Evolutionary conservation across 305 asterid genomes (phyloP).

Genomic region (Fraxinus angustifolia): DNA sequence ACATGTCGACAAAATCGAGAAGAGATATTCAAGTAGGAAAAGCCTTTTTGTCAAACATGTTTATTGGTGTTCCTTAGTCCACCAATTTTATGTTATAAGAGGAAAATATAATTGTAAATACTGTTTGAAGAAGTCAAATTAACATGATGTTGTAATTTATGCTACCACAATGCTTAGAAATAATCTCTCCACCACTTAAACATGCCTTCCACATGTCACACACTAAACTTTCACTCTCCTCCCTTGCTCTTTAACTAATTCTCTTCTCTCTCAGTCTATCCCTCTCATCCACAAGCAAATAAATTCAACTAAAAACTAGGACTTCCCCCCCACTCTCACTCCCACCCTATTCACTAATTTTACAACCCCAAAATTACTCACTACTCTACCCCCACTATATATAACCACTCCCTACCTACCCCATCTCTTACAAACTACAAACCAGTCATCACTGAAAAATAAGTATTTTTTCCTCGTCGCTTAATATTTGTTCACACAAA

Average conservation of each 20-base stretch:
- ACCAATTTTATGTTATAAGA: too few species aligned
- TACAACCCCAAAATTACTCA: constrained; percentile 11
- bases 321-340: constrained; percentile 9
- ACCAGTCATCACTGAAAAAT: not conserved
- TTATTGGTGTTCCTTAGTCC: too few species aligned
- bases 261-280: constrained; percentile 20
- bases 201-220: constrained; percentile 29
- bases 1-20: not conserved
- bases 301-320: constrained; percentile 59
- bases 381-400: constrained; percentile 11
- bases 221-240: constrained; percentile 13
- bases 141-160: not conserved
- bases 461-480: not conserved
- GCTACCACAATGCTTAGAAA: constrained; percentile 33
- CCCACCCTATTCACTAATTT: constrained; percentile 7
- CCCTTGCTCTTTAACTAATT: constrained; percentile 14
- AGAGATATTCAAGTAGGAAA: not conserved
- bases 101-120: too few species aligned
- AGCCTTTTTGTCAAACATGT: not conserved
- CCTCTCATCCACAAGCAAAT: constrained; percentile 50
- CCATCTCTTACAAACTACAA: constrained; percentile 2
- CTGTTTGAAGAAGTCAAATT: not conserved
- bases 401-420: constrained; percentile 23
- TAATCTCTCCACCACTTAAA: constrained; percentile 37
- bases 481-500: not conserved